Evolutionary conservation across 83 land plant species (phyloP).

Genomic region (Picea mariana): DNA sequence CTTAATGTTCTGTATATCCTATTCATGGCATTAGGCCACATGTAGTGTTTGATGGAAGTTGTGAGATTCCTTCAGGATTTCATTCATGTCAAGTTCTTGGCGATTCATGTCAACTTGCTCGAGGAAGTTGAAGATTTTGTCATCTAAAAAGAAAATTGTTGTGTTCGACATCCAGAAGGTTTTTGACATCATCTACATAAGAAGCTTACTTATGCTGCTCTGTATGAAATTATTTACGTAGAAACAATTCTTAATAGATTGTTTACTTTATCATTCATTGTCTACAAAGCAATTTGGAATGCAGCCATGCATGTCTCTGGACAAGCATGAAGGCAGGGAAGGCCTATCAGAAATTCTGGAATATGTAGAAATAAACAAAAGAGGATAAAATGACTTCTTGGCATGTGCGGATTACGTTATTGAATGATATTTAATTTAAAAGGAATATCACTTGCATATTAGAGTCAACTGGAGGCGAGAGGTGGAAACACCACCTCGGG

Average conservation of each 20-base stretch:
- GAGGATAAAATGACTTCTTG: background rate
- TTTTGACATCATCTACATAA: slow-evolving; percentile 1
- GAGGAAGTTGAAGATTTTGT: background rate
- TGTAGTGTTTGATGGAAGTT: too few relatives aligned
- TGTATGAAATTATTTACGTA: background rate
- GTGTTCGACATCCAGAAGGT: background rate
- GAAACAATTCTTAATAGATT: background rate
- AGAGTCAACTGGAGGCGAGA: too few relatives aligned
- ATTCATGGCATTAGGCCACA: too few relatives aligned
- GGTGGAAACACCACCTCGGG: too few relatives aligned
- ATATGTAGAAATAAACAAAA: slow-evolving; percentile 2
- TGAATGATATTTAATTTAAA: background rate
- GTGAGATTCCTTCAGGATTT: too few relatives aligned
- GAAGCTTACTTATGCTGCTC: background rate
- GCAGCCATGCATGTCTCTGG: slow-evolving; percentile 1
- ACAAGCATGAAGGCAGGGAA: background rate
- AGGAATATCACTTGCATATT: background rate
- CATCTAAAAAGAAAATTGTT: too few relatives aligned
- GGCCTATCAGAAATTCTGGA: background rate
- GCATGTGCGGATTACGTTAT: background rate
- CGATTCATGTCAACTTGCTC: background rate
- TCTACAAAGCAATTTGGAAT: background rate
- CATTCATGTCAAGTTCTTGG: too few relatives aligned
- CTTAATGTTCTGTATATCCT: too few relatives aligned
- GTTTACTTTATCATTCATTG: background rate